A percentile compares a stretch with the other conserved stretches of the same genome.
phyloP scores from a whole-genome alignment of 192 early-diverging fungal genomes.

The Linnemannia schmuckeri region DNA sequence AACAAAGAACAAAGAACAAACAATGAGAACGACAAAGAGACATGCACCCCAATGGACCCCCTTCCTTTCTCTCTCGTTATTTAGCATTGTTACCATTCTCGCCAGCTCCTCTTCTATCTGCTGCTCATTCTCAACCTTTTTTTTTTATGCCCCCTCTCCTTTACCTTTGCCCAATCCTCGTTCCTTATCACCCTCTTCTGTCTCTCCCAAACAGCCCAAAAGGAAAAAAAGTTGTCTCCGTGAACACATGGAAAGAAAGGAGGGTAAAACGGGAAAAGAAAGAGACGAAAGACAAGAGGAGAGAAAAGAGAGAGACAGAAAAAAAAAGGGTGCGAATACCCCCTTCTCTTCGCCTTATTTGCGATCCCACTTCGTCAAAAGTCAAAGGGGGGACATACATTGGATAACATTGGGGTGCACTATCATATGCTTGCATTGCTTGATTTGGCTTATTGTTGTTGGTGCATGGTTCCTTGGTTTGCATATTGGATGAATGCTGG shows the following conservation, averaged over 20 bases:
- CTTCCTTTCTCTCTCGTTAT: background rate
- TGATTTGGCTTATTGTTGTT: too few species aligned
- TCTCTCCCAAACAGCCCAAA: background rate
- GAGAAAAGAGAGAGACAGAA: background rate
- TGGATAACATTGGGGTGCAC: background rate
- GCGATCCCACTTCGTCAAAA: background rate
- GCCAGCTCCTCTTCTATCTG: background rate
- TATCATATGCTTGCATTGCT: constrained; percentile 1
- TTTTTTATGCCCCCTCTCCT: background rate
- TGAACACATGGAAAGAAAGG: constrained; percentile 1
- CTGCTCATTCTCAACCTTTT: background rate
- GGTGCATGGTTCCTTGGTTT: too few species aligned
- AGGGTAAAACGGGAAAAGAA: too few species aligned
- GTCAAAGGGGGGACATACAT: background rate
- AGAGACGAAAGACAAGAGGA: background rate
- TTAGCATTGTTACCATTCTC: background rate
- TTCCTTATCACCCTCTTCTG: background rate
- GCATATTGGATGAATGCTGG: too few species aligned
- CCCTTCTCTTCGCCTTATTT: background rate
- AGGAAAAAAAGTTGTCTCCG: background rate
- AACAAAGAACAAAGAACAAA: background rate
- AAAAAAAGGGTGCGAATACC: background rate
- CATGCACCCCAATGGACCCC: background rate
- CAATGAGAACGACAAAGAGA: background rate
- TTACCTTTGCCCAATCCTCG: background rate